phyloP scores from a whole-genome alignment of 345 rosid genomes.

The Gynandropsis gynandra region DNA sequence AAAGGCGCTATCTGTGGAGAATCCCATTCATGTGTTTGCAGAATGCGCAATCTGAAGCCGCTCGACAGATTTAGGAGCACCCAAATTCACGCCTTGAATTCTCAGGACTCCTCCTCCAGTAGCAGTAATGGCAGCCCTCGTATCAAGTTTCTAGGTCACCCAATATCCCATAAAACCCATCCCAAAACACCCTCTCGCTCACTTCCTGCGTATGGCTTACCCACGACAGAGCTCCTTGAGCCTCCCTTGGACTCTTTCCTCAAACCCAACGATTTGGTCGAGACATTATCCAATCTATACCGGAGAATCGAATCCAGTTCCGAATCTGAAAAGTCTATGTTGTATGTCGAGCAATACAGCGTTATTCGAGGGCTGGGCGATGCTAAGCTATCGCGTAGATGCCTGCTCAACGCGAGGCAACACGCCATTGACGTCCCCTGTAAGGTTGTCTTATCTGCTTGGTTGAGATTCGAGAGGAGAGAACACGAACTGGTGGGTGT shows the following conservation, averaged over 20 bases:
- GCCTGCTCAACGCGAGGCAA: slow-evolving; percentile 58
- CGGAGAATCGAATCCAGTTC: slow-evolving; percentile 45
- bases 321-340: slow-evolving; percentile 32
- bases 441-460: slow-evolving; percentile 71
- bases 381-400: slow-evolving; percentile 69
- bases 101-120: slow-evolving; percentile 36
- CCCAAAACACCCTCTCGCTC: slow-evolving; percentile 38
- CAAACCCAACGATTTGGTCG: slow-evolving; percentile 53
- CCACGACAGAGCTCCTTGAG: slow-evolving; percentile 56
- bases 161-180: slow-evolving; percentile 36
- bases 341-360: slow-evolving; percentile 62
- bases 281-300: slow-evolving; percentile 56
- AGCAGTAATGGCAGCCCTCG: slow-evolving; percentile 24
- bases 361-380: slow-evolving; percentile 57
- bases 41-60: slow-evolving; percentile 50
- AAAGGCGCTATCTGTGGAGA: neutral
- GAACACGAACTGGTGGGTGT: slow-evolving; percentile 60
- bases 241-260: slow-evolving; percentile 66
- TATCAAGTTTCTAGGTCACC: slow-evolving; percentile 33
- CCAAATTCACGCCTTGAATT: slow-evolving; percentile 59
- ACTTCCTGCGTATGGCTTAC: slow-evolving; percentile 58
- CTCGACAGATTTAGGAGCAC: slow-evolving; percentile 53
- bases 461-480: slow-evolving; percentile 80
- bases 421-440: slow-evolving; percentile 60
- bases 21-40: slow-evolving; percentile 1